phyloP scores from a whole-genome alignment of 148 eudicot species.

The Fagopyrum homotropicum region DNA sequence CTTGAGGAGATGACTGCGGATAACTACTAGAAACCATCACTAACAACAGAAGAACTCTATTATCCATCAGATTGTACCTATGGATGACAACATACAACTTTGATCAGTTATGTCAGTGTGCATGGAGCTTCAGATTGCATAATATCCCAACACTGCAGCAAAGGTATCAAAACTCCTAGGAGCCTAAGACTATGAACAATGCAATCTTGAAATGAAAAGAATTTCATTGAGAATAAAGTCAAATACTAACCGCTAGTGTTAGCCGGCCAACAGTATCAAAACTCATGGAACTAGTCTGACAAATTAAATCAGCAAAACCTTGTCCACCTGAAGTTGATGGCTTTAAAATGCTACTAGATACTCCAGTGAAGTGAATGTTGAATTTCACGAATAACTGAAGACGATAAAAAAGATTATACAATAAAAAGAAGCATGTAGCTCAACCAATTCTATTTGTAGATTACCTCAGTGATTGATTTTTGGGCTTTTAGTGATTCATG shows the following conservation, averaged over 20 bases:
- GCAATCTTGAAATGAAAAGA: background rate
- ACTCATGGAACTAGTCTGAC: constrained; percentile 82
- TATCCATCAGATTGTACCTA: constrained; percentile 99
- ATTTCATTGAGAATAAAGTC: background rate
- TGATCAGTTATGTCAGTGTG: constrained; percentile 3
- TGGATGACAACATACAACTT: constrained; percentile 8
- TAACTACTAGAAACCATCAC: constrained; percentile 80
- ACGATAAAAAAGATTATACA: constrained; percentile 17
- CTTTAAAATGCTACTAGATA: constrained; percentile 63
- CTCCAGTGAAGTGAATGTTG: constrained; percentile 81
- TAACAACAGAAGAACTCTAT: constrained; percentile 83
- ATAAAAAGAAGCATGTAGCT: constrained; percentile 1
- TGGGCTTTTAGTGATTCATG: constrained; percentile 94
- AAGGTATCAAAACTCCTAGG: background rate
- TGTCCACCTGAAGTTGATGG: constrained; percentile 47
- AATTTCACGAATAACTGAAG: constrained; percentile 89
- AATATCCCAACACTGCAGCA: background rate
- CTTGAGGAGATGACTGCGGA: constrained; percentile 49
- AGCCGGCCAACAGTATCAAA: constrained; percentile 68
- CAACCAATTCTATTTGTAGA: constrained; percentile 8
- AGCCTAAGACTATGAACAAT: background rate
- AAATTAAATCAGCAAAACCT: constrained; percentile 66
- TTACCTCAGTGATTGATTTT: constrained; percentile 95
- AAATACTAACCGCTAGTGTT: constrained; percentile 65
- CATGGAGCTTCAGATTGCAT: background rate